A percentile compares a stretch with the other conserved stretches of the same genome.
These are phyloP conservation scores for Ascosphaera pollenicola DNA, from an alignment of 2,329 filamentous ascomycete genomes.

Conservation along the genomic window DNA sequence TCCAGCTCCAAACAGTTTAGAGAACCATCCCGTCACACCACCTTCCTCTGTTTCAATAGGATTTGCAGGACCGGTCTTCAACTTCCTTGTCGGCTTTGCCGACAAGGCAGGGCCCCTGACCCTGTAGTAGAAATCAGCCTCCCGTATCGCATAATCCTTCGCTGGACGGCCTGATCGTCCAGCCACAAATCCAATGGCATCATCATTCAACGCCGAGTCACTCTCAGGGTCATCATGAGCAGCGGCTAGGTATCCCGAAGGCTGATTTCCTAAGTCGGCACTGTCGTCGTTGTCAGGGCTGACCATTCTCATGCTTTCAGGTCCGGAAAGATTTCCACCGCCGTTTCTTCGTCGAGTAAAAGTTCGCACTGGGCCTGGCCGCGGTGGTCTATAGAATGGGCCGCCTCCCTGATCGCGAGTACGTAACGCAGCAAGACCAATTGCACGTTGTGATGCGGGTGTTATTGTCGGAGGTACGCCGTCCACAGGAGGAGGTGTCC, in stretches of 20 bases:
- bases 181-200: no score
- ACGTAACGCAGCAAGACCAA: not conserved
- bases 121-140: conserved; percentile 94
- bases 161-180: conserved; percentile 24
- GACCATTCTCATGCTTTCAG: no score
- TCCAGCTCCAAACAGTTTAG: conserved; percentile 45
- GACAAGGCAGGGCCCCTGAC: conserved; percentile 74
- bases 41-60: conserved; percentile 41
- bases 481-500: not conserved
- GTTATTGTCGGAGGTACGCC: not conserved
- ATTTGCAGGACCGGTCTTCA: conserved; percentile 87
- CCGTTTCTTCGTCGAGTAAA: conserved; percentile 4
- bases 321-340: no score
- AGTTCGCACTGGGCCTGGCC: conserved; percentile 17
- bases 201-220: no score
- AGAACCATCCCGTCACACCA: conserved; percentile 76
- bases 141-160: conserved; percentile 77
- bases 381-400: conserved; percentile 6
- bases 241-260: conserved; percentile 16
- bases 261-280: no score
- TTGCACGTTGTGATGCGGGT: not conserved
- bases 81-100: conserved; percentile 55
- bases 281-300: no score
- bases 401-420: not conserved
- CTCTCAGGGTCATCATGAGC: conserved; percentile 22